A percentile compares a stretch with the other conserved stretches of the same genome.
These are phyloP conservation scores for Periconia macrospinosa DNA, from an alignment of 2,329 filamentous ascomycete species.

Conservation along the genomic window DNA sequence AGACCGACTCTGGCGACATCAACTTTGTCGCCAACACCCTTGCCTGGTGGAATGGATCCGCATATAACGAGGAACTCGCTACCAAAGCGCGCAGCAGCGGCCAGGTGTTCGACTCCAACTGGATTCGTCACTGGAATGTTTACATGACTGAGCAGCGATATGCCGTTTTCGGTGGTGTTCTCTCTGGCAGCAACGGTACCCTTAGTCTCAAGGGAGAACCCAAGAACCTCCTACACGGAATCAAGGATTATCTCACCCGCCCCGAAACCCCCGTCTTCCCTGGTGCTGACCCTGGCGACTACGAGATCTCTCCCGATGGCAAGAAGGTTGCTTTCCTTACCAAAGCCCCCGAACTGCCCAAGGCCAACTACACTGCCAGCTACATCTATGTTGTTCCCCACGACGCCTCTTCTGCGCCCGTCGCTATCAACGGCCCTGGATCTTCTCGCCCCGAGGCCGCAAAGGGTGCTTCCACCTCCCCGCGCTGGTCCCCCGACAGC, in stretches of 20 bases:
- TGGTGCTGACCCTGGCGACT: conserved; percentile 77
- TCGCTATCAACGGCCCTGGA: conserved; percentile 36
- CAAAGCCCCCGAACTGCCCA: conserved; percentile 71
- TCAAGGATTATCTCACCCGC: conserved; percentile 54
- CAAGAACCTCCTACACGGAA: conserved; percentile 61
- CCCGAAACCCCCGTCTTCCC: conserved; percentile 72
- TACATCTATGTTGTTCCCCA: conserved; percentile 77
- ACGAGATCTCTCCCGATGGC: conserved; percentile 69
- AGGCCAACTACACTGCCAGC: conserved; percentile 76
- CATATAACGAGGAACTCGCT: conserved; percentile 67
- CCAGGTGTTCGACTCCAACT: conserved; percentile 73
- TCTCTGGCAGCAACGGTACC: conserved; percentile 46
- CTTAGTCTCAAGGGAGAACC: conserved; percentile 30
- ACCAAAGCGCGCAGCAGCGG: conserved; percentile 63
- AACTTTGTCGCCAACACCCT: conserved; percentile 58
- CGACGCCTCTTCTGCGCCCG: conserved; percentile 55
- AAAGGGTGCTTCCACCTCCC: conserved; percentile 66
- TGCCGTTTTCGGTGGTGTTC: conserved; percentile 71
- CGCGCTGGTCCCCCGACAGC: conserved; percentile 75
- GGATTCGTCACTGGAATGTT: conserved; percentile 79
- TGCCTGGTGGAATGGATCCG: conserved; percentile 66
- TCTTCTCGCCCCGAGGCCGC: conserved; percentile 36
- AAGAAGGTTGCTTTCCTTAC: conserved; percentile 70
- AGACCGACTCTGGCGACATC: conserved; percentile 42
- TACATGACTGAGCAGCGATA: conserved; percentile 70